phyloP scores from a whole-genome alignment of 2,329 filamentous ascomycete species.

The Neopestalotiopsis rosae region DNA sequence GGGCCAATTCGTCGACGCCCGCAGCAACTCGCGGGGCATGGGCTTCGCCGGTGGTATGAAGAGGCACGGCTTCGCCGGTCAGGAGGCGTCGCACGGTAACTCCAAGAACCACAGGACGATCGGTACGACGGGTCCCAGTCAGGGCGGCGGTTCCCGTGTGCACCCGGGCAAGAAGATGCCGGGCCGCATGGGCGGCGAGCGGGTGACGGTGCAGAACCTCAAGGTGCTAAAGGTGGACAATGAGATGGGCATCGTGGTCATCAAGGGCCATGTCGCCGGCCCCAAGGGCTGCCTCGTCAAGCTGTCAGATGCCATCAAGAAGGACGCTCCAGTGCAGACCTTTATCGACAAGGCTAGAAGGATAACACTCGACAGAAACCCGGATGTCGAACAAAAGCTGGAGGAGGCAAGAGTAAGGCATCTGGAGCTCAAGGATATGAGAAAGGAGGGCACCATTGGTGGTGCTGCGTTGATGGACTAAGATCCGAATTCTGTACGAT shows the following conservation, averaged over 20 bases:
- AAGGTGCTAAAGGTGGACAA: constrained; percentile 87
- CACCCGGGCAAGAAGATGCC: constrained; percentile 98
- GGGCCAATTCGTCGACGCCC: constrained; percentile 89
- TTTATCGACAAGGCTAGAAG: constrained; percentile 52
- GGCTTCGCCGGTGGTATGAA: constrained; percentile 99
- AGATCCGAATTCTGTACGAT: constrained; percentile 23
- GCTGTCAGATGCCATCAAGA: constrained; percentile 91
- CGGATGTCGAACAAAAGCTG: constrained; percentile 50
- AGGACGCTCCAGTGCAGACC: constrained; percentile 60
- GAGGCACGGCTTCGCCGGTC: constrained; percentile 86
- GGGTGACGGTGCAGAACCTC: constrained; percentile 89
- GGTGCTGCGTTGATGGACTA: constrained; percentile 31
- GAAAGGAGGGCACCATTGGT: constrained; percentile 47
- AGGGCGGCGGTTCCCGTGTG: constrained; percentile 91
- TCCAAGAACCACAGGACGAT: constrained; percentile 92
- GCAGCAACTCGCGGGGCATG: constrained; percentile 81
- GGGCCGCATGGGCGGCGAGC: constrained; percentile 90
- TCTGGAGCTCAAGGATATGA: constrained; percentile 57
- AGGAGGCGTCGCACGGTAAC: constrained; percentile 92
- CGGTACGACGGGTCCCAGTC: constrained; percentile 86
- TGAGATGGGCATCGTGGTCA: constrained; percentile 84
- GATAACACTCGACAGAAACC: constrained; percentile 52
- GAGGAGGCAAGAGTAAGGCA: constrained; percentile 56
- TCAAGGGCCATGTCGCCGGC: constrained; percentile 85
- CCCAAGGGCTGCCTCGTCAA: constrained; percentile 86